Conservation (phyloP, 108 stramenopile genomes). For the Bacterosira constricta region DNA sequence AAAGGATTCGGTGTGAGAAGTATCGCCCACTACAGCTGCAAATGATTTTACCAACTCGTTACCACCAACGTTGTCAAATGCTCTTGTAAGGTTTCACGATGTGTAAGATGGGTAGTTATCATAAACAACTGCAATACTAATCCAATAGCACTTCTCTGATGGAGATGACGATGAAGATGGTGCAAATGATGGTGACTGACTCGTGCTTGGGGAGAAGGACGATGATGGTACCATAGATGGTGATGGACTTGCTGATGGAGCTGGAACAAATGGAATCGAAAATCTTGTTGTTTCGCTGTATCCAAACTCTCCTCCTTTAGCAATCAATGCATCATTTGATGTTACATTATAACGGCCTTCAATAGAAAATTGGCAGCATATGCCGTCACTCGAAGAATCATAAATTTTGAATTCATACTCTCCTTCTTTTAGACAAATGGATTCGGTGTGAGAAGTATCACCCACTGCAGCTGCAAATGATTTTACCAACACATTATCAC, state of each 20-base stretch:
- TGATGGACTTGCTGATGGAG: no score
- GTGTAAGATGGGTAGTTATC: neutral
- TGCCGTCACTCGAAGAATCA: neutral
- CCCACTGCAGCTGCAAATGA: neutral
- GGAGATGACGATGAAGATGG: neutral
- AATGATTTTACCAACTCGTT: neutral
- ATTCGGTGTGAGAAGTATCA: neutral
- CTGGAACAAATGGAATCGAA: neutral
- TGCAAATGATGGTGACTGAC: neutral
- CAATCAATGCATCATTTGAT: neutral
- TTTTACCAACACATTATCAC: neutral
- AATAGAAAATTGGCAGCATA: neutral
- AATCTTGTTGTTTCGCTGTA: neutral
- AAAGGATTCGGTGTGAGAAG: neutral
- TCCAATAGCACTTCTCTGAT: neutral
- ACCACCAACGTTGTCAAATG: neutral
- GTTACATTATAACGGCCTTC: neutral
- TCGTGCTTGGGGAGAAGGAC: neutral
- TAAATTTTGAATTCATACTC: neutral
- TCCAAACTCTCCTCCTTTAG: neutral
- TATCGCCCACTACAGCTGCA: neutral
- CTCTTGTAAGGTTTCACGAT: neutral
- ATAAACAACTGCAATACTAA: neutral
- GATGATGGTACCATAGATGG: no score
- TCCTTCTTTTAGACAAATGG: neutral